Evolutionary conservation across 179 eudicot genomes (phyloP).

Genomic region (Nepenthes alata): DNA sequence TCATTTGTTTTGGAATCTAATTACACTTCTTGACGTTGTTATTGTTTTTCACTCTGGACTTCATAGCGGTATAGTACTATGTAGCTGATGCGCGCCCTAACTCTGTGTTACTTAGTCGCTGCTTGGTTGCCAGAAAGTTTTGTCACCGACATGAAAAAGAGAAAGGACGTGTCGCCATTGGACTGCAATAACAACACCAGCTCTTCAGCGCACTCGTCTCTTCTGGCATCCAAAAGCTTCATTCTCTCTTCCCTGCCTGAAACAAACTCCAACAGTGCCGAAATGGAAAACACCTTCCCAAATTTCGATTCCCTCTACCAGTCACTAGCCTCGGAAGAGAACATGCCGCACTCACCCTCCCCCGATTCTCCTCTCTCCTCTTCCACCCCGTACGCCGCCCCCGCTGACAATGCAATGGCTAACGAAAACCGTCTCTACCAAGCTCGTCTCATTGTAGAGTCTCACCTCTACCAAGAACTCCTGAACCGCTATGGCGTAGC

Average conservation of each 20-base stretch:
- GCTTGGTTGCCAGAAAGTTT: constrained; percentile 1
- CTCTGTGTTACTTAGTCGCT: too few species aligned
- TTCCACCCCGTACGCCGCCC: constrained; percentile 4
- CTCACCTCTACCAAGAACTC: constrained; percentile 43
- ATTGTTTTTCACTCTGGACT: too few species aligned
- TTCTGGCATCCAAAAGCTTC: background rate
- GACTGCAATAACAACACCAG: background rate
- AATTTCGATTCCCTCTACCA: background rate
- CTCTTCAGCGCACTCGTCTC: background rate
- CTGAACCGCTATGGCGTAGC: constrained; percentile 41
- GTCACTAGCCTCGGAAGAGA: background rate
- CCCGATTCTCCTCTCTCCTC: constrained; percentile 17
- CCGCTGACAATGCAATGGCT: constrained; percentile 1
- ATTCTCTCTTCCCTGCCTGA: background rate
- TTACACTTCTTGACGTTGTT: too few species aligned
- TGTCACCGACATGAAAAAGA: background rate
- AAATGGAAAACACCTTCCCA: background rate
- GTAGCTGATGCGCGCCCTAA: too few species aligned
- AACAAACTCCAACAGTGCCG: background rate
- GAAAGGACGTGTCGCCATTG: background rate
- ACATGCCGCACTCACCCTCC: background rate
- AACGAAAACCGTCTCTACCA: constrained; percentile 31
- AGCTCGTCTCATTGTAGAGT: constrained; percentile 41
- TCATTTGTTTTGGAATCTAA: too few species aligned
- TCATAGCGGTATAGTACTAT: too few species aligned